phyloP scores from a whole-genome alignment of 768 basidiomycete genomes.

The Tulasnella sp. region DNA sequence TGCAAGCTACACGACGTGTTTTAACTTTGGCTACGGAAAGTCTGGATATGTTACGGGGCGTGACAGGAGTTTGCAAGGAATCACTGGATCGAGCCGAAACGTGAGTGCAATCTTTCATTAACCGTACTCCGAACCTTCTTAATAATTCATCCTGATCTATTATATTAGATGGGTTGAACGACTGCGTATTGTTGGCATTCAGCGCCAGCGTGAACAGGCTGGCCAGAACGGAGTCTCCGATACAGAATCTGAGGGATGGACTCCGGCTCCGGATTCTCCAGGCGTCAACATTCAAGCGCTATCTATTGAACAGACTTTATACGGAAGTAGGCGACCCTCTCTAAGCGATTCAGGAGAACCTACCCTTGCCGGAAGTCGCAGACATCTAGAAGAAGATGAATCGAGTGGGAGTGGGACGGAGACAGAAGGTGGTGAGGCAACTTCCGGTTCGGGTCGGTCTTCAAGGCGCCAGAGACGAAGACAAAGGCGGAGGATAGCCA shows the following conservation, averaged over 20 bases:
- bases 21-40: constrained; percentile 80
- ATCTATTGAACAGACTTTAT: neutral
- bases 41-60: constrained; percentile 81
- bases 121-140: constrained; percentile 8
- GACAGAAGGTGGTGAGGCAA: neutral
- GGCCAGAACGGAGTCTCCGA: neutral
- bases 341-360: no score
- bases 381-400: no score
- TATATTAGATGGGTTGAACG: constrained; percentile 65
- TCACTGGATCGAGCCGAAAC: constrained; percentile 78
- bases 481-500: constrained; percentile 12
- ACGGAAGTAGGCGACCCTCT: constrained; percentile 1
- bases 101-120: constrained; percentile 32
- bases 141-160: constrained; percentile 14
- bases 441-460: no score
- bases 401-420: constrained; percentile 8
- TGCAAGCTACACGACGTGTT: constrained; percentile 65
- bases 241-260: neutral
- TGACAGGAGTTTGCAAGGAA: constrained; percentile 78
- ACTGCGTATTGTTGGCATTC: constrained; percentile 61
- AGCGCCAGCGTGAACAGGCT: constrained; percentile 32
- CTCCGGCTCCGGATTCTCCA: constrained; percentile 10
- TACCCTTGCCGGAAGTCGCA: no score
- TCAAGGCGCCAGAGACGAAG: no score
- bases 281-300: constrained; percentile 10